Evolutionary conservation across 2,329 filamentous ascomycete genomes (phyloP).

Genomic region (Immersiporthe knoxdaviesiana): DNA sequence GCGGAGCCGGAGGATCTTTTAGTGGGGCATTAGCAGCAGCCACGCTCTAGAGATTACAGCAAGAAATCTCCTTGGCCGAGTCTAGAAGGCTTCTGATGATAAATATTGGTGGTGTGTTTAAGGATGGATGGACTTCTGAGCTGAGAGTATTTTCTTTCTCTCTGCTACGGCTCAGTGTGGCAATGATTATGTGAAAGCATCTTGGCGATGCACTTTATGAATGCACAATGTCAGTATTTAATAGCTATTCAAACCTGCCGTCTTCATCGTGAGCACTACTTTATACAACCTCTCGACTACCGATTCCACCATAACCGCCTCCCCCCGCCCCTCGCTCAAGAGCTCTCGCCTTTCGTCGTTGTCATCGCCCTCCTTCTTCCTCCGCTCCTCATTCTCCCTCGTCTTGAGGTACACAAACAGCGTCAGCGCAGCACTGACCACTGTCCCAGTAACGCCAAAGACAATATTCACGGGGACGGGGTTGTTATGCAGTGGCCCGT

Average conservation of each 20-base stretch:
- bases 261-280: background rate
- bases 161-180: too few relatives aligned
- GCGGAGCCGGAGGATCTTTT: too few relatives aligned
- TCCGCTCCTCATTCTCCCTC: constrained; percentile 12
- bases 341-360: background rate
- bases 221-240: background rate
- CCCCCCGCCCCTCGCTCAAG: background rate
- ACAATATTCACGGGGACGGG: constrained; percentile 67
- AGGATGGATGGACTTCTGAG: background rate
- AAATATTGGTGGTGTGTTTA: background rate
- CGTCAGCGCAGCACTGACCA: constrained; percentile 60
- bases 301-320: background rate
- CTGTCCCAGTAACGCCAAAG: constrained; percentile 55
- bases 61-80: background rate
- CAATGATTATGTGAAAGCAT: background rate
- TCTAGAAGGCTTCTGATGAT: background rate
- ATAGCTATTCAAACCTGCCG: background rate
- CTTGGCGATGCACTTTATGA: background rate
- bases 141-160: background rate
- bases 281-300: background rate
- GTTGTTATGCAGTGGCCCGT: constrained; percentile 62
- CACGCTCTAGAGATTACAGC: background rate
- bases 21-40: too few relatives aligned
- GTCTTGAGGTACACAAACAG: constrained; percentile 50
- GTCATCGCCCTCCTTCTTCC: background rate